Evolutionary conservation across 139 green algal species (phyloP).

Genomic region (Closterium sp.): DNA sequence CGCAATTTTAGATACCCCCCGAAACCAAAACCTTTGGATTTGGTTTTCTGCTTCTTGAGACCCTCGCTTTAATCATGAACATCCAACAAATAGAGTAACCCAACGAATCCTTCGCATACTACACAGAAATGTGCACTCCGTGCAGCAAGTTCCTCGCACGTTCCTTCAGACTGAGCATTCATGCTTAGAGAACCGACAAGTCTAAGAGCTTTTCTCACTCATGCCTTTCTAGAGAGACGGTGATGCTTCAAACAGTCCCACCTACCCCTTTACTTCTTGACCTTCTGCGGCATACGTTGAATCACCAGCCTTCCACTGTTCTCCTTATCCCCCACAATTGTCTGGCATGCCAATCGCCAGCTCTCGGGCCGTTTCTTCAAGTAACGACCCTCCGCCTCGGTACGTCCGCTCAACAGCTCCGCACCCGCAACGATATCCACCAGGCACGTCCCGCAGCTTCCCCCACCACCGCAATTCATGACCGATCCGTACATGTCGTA

Average conservation of each 20-base stretch:
- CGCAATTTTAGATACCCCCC: no score
- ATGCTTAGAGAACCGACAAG: no score
- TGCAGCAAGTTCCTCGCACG: no score
- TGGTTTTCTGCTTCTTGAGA: no score
- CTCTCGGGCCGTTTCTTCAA: conserved; percentile 58
- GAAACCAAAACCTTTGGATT: no score
- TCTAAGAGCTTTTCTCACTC: no score
- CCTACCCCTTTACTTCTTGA: neutral
- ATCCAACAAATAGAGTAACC: no score
- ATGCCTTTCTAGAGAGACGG: no score
- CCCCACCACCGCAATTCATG: conserved; percentile 59
- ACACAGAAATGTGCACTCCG: no score
- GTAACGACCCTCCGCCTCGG: conserved; percentile 58
- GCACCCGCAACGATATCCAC: conserved; percentile 57
- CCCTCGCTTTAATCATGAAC: no score
- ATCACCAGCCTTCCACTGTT: conserved; percentile 56
- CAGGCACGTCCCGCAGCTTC: conserved; percentile 64
- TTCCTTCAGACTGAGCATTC: no score
- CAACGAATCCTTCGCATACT: no score
- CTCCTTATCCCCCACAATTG: conserved; percentile 60
- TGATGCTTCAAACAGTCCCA: neutral
- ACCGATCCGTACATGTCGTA: conserved; percentile 54
- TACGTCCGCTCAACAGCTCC: conserved; percentile 60
- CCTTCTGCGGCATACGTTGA: neutral
- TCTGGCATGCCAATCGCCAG: conserved; percentile 66